Evolutionary conservation across 2,329 filamentous ascomycete species (phyloP), one percentile per base, ranked within the genome.

Genomic region (Pseudogymnoascus sp.): DNA sequence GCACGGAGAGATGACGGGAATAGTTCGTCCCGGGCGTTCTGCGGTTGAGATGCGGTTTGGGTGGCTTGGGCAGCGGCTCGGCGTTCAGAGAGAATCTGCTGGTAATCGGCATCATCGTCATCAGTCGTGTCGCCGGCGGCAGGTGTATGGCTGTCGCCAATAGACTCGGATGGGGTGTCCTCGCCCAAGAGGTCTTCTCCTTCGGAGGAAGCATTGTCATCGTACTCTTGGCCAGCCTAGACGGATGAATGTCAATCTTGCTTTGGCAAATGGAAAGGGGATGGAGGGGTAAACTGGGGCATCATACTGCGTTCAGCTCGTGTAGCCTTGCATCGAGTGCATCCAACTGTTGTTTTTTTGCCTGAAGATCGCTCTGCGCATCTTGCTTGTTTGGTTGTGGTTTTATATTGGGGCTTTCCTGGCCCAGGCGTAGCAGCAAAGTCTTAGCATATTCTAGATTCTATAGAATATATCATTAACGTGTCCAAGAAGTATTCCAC

Each of bases 371-470:
- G 22, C 77, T 75, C 72, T 91, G 87, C 16, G 82, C 72, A 63
- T 87, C 82, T 65, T 84, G 79, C 67, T 84, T 83, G 63, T 82
- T 83, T 4, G 79, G 73, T 62, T 82, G 81, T 33, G 82, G 76
- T 71, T 86, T 86, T 65, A 86, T 75, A n/a, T 75, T 77, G 12
- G 83, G 74, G 5, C 84, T 81, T 67, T 89, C 84, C 68, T 90
- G 88, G 72, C 92, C 90, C 42, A 91, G 81, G 64, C 82, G 85
- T 19, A 87, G 82, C 62, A 92, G 83, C 30, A 90, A 80, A 0
- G 80, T 81, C 41, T 86, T 84, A 19, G 90, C 89, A 72, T 89
- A 84, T 67, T 89, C 83, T 64, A 93, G 78, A 69, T 91, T 92
- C 84, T 90, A 65, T 14, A 7, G n/a, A 38, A 14, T 58, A 39